Conservation (phyloP, 805 yeast species). For the Soucietia sequanensis region DNA sequence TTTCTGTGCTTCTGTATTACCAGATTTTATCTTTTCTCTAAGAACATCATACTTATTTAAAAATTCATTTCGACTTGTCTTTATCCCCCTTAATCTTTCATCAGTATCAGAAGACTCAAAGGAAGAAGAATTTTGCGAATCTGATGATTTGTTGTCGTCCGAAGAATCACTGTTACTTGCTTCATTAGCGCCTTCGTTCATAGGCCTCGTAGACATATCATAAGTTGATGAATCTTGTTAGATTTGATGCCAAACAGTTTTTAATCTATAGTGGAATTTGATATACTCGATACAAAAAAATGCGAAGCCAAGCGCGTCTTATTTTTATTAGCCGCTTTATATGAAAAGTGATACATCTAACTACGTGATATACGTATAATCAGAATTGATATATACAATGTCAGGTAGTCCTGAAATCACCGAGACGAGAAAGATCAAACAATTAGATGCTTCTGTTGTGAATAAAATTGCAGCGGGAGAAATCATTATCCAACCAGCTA, state of each 20-base stretch:
- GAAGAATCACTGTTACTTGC: too few relatives aligned
- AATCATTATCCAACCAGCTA: constrained; percentile 88
- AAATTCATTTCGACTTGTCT: constrained; percentile 11
- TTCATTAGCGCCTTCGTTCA: too few relatives aligned
- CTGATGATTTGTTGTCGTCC: too few relatives aligned
- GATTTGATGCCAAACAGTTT: too few relatives aligned
- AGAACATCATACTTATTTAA: constrained; percentile 27
- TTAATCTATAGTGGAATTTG: too few relatives aligned
- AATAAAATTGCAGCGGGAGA: constrained; percentile 97
- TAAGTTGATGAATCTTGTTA: too few relatives aligned
- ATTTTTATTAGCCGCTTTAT: constrained; percentile 23
- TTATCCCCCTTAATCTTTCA: constrained; percentile 14
- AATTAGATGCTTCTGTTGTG: constrained; percentile 69
- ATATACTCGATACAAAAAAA: too few relatives aligned
- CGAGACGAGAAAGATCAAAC: constrained; percentile 9
- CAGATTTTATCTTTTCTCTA: constrained; percentile 24
- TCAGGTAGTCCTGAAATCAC: constrained; percentile 1
- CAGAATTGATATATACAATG: neutral
- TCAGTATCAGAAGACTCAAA: too few relatives aligned
- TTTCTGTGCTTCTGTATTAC: constrained; percentile 51
- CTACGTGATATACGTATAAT: too few relatives aligned
- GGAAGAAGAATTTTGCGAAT: too few relatives aligned
- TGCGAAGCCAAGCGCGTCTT: constrained; percentile 21
- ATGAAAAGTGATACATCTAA: too few relatives aligned
- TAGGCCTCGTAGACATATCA: too few relatives aligned